Evolutionary conservation across 1,284 basidiomycete species (phyloP).

Genomic region (Somion occarium): DNA sequence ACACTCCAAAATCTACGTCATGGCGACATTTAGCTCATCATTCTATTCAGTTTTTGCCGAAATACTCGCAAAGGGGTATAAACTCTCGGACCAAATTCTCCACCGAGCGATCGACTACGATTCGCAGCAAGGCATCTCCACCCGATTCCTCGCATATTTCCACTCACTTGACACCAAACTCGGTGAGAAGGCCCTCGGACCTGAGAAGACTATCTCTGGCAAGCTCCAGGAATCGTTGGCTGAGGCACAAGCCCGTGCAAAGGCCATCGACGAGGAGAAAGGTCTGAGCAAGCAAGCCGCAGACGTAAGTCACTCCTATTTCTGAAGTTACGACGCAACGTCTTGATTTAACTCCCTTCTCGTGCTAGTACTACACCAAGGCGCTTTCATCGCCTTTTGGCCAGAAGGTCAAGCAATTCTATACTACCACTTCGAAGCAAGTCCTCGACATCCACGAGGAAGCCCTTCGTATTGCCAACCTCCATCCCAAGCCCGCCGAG

Average conservation of each 20-base stretch:
- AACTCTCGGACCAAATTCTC: slow-evolving; percentile 74
- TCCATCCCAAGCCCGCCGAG: slow-evolving; percentile 48
- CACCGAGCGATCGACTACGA: slow-evolving; percentile 87
- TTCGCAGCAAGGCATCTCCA: slow-evolving; percentile 82
- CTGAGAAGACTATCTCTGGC: slow-evolving; percentile 69
- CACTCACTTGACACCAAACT: slow-evolving; percentile 63
- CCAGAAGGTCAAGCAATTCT: slow-evolving; percentile 72
- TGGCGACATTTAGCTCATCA: too few relatives aligned
- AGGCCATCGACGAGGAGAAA: slow-evolving; percentile 76
- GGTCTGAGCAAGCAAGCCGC: slow-evolving; percentile 66
- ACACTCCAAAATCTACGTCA: neutral
- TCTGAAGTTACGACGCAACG: neutral
- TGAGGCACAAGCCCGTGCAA: slow-evolving; percentile 60
- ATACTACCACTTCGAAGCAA: slow-evolving; percentile 78
- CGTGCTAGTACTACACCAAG: slow-evolving; percentile 67
- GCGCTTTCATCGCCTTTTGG: slow-evolving; percentile 75
- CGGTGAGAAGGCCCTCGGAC: slow-evolving; percentile 58
- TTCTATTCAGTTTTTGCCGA: slow-evolving; percentile 69
- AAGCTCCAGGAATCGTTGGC: slow-evolving; percentile 64
- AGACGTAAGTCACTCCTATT: slow-evolving; percentile 43
- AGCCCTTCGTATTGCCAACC: slow-evolving; percentile 68
- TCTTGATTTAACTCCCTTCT: slow-evolving; percentile 5
- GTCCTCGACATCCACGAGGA: slow-evolving; percentile 86
- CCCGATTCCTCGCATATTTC: slow-evolving; percentile 78
- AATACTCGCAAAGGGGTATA: slow-evolving; percentile 85